Evolutionary conservation across 1,139 yeast species (phyloP).

Genomic region (Lodderomyces jiufengensis): DNA sequence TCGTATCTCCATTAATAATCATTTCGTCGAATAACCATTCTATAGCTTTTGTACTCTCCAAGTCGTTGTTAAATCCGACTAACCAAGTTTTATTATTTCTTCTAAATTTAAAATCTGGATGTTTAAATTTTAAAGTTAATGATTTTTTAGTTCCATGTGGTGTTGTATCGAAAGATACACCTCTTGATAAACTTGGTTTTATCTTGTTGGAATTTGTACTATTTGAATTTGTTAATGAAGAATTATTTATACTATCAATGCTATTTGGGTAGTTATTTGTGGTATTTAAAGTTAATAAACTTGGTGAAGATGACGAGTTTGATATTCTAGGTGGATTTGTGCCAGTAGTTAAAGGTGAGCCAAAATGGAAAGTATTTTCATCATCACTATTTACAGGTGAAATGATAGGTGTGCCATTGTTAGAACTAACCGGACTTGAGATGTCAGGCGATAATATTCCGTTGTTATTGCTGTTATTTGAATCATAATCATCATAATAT

Average conservation of each 20-base stretch:
- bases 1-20: conserved; percentile 61
- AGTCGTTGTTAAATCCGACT: conserved; percentile 58
- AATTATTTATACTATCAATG: background rate
- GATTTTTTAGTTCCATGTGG: conserved; percentile 39
- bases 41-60: conserved; percentile 55
- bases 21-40: conserved; percentile 67
- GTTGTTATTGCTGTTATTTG: conserved; percentile 17
- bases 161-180: conserved; percentile 54
- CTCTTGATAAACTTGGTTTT: conserved; percentile 17
- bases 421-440: conserved; percentile 19
- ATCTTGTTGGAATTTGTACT: conserved; percentile 10
- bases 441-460: conserved; percentile 22
- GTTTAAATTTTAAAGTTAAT: conserved; percentile 53
- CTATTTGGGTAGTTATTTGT: conserved; percentile 5
- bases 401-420: conserved; percentile 6
- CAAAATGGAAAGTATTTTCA: conserved; percentile 6
- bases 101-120: conserved; percentile 50
- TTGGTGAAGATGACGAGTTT: conserved; percentile 2
- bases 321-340: conserved; percentile 1
- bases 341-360: background rate
- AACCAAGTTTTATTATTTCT: conserved; percentile 60
- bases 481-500: conserved; percentile 44
- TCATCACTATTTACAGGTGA: conserved; percentile 2
- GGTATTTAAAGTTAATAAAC: background rate
- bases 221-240: conserved; percentile 15